Evolutionary conservation across 495 filamentous ascomycete genomes (phyloP), one percentile per base, ranked within the genome.

Genomic region (Immersiella caudata): DNA sequence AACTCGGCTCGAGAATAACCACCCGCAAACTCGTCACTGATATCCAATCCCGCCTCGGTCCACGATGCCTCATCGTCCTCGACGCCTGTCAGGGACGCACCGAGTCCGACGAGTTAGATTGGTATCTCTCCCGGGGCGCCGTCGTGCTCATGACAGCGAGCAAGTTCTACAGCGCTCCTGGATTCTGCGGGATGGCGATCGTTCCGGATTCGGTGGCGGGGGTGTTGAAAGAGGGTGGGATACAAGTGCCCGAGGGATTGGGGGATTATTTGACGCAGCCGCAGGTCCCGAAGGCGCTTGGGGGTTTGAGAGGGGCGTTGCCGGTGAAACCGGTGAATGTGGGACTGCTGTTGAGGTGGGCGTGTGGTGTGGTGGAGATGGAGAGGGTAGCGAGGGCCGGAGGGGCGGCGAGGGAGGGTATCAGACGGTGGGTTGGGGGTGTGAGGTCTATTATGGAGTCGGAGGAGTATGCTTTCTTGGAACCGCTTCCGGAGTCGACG

Each of bases 11-110:
- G 18, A 5, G 29, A 0, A 60, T 60, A 14, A 60, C 57, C 25
- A 21, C n/a, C 29, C 57, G 57, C 14, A 35, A 60, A 2, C 25
- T 60, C 6, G 57, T 60, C 57, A 60, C 57, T 0, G 26, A 35
- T 9, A 20, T 60, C 57, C 57, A 60, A 20, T 14, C 57, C 26
- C 57, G 25, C 24, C 29, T 35, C 29, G 57, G 57, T 3, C 11
- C 26, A 22, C 57, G 57, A 33, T 22, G n/a, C 29, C 57, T 60
- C 57, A 40, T 36, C 29, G 57, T 60, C 29, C 57, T 60, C 14
- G 57, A 60, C 29, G 57, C 57, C 16, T 60, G 57, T 26, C 57
- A 60, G n/a, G 57, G 57, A 26, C 24, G 57, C 24, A 60, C 57
- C 12, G 57, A 60, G 9, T 27, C 24, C 20, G 57, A 60, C 6